Evolutionary conservation across 108 stramenopile species (phyloP), one percentile per base, ranked within the genome.

Genomic region (Skeletonema menzelii): DNA sequence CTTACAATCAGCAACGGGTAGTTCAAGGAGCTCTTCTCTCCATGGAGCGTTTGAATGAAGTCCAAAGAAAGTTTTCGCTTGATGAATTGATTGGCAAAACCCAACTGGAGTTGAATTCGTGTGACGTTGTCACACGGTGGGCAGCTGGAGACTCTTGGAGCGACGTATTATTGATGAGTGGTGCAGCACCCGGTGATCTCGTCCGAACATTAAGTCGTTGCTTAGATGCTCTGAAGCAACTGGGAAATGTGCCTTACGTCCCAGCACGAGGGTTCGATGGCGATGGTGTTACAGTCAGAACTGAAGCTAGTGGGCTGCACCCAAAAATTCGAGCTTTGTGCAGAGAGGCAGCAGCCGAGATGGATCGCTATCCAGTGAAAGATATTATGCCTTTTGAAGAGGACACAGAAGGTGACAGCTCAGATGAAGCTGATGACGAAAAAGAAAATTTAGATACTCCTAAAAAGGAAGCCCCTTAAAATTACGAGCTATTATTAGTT

Each of bases 331-430:
- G 92, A 46, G 53, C 80, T 14, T 62, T 87, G 1, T 93, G 92
- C 65, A 79, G 86, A 32, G 85, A 87, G 15, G 92, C 92, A 24
- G 90, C 85, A 6, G 59, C 17, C 37, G 77, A 70, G 19, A 94
- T 94, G 79, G 84, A 94, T 68, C 59, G 92, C 56, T 94, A 88
- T 60, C 92, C 92, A 47, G 90, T 94, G 15, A 94, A 94, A 59
- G 92, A 94, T 72, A 82, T 86, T 4, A 69, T 94, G 34, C 86
- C 85, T 22, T 94, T 94, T 79, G 90, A 85, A 44, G 76, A 67
- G 5, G 69, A 57, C 10, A 83, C 75, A 12, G 83, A 81, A 42
- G 64, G 57, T 2, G 65, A 61, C n/a, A n/a, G n/a, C 15, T 80
- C 75, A 4, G 49, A 53, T 0, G 49, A 53, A 53, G 19, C 19